These are phyloP conservation scores for Catunica adiposa DNA, from an alignment of 2,329 filamentous ascomycete species.

Conservation along the genomic window DNA sequence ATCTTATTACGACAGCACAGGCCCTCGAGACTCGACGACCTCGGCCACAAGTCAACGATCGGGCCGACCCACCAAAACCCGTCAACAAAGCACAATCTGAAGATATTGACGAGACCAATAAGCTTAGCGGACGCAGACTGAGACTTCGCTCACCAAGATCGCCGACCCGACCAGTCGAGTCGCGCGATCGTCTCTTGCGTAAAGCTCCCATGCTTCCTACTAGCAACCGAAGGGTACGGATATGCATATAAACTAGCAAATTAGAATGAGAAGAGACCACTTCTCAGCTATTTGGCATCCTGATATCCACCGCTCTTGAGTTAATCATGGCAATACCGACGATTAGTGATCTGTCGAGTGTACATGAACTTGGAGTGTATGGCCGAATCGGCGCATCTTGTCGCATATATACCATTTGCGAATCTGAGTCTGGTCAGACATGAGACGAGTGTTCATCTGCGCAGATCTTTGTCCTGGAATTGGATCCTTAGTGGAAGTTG, in stretches of 20 bases:
- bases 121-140: background rate
- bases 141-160: background rate
- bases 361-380: background rate
- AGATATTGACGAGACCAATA: background rate
- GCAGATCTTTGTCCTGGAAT: too few species aligned
- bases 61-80: slow-evolving; percentile 4
- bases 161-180: slow-evolving; percentile 15
- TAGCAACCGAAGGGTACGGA: slow-evolving; percentile 14
- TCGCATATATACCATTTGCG: background rate
- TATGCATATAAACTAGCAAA: background rate
- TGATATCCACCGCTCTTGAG: too few species aligned
- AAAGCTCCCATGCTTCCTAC: slow-evolving; percentile 14
- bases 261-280: background rate
- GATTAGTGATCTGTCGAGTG: too few species aligned
- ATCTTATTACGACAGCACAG: background rate
- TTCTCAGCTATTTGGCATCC: too few species aligned
- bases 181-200: slow-evolving; percentile 12
- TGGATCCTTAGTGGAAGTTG: too few species aligned
- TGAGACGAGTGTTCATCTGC: too few species aligned
- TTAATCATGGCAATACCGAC: too few species aligned
- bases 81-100: background rate
- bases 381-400: slow-evolving; percentile 11
- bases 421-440: too few species aligned
- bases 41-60: slow-evolving; percentile 1
- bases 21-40: background rate